phyloP scores from a whole-genome alignment of 768 basidiomycete species.

The Rhizopogon vinicolor region DNA sequence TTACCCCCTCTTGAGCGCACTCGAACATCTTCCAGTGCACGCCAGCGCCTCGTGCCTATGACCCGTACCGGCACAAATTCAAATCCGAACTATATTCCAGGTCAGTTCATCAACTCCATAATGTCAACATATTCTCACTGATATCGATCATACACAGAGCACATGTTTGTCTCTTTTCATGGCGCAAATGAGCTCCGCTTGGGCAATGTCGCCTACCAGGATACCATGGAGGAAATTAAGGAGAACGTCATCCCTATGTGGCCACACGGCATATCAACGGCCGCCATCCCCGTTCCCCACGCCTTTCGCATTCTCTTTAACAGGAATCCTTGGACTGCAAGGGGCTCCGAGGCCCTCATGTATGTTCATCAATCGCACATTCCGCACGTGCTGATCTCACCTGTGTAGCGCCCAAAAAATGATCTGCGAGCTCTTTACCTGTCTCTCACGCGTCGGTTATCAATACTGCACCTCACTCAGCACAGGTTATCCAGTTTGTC shows the following conservation, averaged over 20 bases:
- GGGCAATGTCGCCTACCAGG: slow-evolving; percentile 41
- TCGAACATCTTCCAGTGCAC: slow-evolving; percentile 38
- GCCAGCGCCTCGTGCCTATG: slow-evolving; percentile 26
- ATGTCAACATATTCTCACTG: neutral
- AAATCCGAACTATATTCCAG: slow-evolving; percentile 28
- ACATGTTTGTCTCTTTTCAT: slow-evolving; percentile 68
- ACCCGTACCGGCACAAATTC: slow-evolving; percentile 32
- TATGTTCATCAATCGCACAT: slow-evolving; percentile 24
- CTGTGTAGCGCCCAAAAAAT: slow-evolving; percentile 51
- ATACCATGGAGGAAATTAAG: slow-evolving; percentile 56
- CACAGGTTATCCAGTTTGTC: slow-evolving; percentile 45
- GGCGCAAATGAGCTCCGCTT: slow-evolving; percentile 58
- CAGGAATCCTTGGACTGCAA: slow-evolving; percentile 64
- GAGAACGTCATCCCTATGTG: slow-evolving; percentile 56
- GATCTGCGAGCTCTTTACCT: slow-evolving; percentile 53
- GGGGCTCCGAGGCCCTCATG: slow-evolving; percentile 50
- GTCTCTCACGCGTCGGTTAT: slow-evolving; percentile 62
- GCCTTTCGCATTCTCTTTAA: slow-evolving; percentile 62
- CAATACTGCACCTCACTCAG: slow-evolving; percentile 63
- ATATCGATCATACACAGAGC: slow-evolving; percentile 37
- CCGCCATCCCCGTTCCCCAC: slow-evolving; percentile 15
- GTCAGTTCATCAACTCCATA: slow-evolving; percentile 9
- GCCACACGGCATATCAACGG: slow-evolving; percentile 56
- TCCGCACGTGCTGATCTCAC: neutral
- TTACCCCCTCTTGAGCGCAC: slow-evolving; percentile 28